phyloP scores from a whole-genome alignment of 352 stramenopile species.

The Globisporangium parvum region DNA sequence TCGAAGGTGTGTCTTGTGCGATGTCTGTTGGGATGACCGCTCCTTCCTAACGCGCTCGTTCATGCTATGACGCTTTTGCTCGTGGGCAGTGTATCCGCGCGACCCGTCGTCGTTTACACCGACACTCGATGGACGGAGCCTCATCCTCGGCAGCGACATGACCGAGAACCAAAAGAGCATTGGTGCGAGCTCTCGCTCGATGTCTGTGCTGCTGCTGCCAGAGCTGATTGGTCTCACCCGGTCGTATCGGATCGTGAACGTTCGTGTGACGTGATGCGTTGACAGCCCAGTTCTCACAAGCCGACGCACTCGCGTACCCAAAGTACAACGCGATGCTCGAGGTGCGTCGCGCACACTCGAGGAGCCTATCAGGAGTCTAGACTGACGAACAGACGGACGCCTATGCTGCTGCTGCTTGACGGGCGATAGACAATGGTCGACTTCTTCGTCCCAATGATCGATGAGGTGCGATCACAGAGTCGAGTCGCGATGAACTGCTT shows the following conservation, averaged over 20 bases:
- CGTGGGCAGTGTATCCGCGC: slow-evolving; percentile 51
- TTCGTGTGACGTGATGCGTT: background rate
- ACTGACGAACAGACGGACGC: background rate
- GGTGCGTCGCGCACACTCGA: no score
- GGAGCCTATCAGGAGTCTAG: no score
- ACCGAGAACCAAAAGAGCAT: slow-evolving; percentile 71
- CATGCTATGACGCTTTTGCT: background rate
- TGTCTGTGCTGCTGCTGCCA: background rate
- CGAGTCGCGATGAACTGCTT: background rate
- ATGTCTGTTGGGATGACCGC: no score
- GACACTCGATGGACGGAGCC: slow-evolving; percentile 59
- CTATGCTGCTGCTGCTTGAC: background rate
- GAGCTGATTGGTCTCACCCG: background rate
- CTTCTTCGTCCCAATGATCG: slow-evolving; percentile 78
- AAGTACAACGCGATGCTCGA: slow-evolving; percentile 81
- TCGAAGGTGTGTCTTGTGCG: no score
- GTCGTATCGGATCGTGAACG: background rate
- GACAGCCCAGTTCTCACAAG: slow-evolving; percentile 74
- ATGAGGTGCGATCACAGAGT: slow-evolving; percentile 34
- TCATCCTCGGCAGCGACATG: slow-evolving; percentile 80
- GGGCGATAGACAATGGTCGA: slow-evolving; percentile 57
- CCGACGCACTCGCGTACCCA: slow-evolving; percentile 73
- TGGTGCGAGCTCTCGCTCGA: slow-evolving; percentile 20
- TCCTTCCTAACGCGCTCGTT: no score
- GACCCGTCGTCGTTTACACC: slow-evolving; percentile 88